Evolutionary conservation across 495 filamentous ascomycete genomes (phyloP).

Genomic region (Clavariopsis aquatica): DNA sequence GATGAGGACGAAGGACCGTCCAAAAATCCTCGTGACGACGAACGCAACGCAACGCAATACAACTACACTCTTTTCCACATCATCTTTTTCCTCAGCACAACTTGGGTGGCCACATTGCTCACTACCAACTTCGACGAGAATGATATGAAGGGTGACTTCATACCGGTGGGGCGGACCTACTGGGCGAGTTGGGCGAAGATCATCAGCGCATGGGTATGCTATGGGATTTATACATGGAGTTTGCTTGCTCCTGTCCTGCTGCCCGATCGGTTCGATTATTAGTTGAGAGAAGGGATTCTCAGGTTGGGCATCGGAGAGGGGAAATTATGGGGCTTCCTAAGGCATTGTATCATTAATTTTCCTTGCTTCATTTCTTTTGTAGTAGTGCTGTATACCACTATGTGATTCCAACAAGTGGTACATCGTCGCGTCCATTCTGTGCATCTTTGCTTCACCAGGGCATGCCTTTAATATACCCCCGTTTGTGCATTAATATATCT

Average conservation of each 20-base stretch:
- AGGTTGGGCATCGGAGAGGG: background rate
- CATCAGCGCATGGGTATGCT: slow-evolving; percentile 95
- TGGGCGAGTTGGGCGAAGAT: slow-evolving; percentile 99
- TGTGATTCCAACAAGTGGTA: too few relatives aligned
- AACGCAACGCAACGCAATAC: slow-evolving; percentile 87
- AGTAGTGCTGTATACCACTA: too few relatives aligned
- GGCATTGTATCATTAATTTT: too few relatives aligned
- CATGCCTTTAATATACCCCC: too few relatives aligned
- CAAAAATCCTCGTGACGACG: slow-evolving; percentile 70
- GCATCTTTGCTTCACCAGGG: too few relatives aligned
- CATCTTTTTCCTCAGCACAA: slow-evolving; percentile 94
- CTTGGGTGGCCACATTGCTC: slow-evolving; percentile 91
- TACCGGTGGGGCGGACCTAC: slow-evolving; percentile 89
- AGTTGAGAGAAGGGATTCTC: background rate
- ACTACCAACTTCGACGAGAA: slow-evolving; percentile 71
- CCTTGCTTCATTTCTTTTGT: too few relatives aligned
- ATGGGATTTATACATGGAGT: slow-evolving; percentile 91
- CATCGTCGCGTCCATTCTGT: too few relatives aligned
- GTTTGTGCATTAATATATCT: too few relatives aligned
- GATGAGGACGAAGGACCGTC: slow-evolving; percentile 54
- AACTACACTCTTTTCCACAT: slow-evolving; percentile 96
- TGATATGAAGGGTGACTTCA: slow-evolving; percentile 69
- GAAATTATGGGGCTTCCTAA: background rate
- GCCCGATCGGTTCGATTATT: slow-evolving; percentile 80
- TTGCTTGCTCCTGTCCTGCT: slow-evolving; percentile 81